Base-by-base conservation (phyloP, 1,284 basidiomycete genomes). In the Entoloma clypeatum region DNA sequence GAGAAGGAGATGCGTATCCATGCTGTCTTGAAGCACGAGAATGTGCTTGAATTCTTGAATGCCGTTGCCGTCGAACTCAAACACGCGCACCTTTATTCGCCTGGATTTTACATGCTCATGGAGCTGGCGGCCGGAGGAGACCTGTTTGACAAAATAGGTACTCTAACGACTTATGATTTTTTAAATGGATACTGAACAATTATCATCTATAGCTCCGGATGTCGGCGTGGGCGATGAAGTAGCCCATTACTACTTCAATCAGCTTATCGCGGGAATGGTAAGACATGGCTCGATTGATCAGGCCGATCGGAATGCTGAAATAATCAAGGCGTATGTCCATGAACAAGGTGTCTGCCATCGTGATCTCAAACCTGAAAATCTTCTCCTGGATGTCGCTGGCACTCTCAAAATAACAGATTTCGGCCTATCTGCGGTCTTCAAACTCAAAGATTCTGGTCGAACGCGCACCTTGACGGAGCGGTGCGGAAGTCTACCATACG, bases 141-240 rank as follows among this genome's bases (percentile, higher is more conserved):
- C 62, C 65, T 99, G 28, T 99, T 99, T 60, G 96, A 99, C 66
- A 98, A 98, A 71, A 98, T 99, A 47, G 88, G 93, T 93, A 56
- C 4, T 23, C 5, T 5, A 13, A 10, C 9, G 14, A 3, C 28
- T 23, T 13, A 19, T 24, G 2, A 9, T 19, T 2, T 4, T 10
- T 3, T 5, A n/a, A 10, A 14, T 11, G 18, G 9, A 7, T n/a
- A 9, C 25, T 10, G 16, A n/a, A 35, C 19, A n/a, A 27, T 16
- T n/a, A 36, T 14, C 8, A 7, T 7, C 17, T 33, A n/a, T 10
- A 90, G 87, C 77, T 2, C 92, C 92, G 3, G 91, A 98, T 54
- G 74, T 91, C 6, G 95, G 95, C 4, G 74, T 96, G 0, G 79
- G 81, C 22, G 87, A 93, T 47, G 89, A 96, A 28, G 69, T 95